These are phyloP conservation scores for Polytolypa hystricis DNA, from an alignment of 2,329 filamentous ascomycete species.

Conservation along the genomic window DNA sequence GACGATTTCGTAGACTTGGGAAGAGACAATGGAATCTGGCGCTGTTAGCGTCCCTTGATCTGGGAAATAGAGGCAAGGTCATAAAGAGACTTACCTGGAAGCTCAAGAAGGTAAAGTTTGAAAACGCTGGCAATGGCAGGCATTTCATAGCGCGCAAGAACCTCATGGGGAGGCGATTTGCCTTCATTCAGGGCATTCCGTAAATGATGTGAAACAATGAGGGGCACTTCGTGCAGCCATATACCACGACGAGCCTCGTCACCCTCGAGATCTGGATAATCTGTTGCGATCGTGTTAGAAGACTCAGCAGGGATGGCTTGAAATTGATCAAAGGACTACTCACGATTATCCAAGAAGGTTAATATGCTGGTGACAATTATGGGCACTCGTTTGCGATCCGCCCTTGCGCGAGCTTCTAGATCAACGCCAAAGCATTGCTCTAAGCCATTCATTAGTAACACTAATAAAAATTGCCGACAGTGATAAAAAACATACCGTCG, in stretches of 20 bases:
- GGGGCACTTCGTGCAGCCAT: slow-evolving; percentile 86
- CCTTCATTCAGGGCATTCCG: slow-evolving; percentile 77
- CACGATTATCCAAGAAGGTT: slow-evolving; percentile 82
- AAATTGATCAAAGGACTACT: slow-evolving; percentile 15
- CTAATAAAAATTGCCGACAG: background rate
- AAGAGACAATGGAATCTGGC: slow-evolving; percentile 93
- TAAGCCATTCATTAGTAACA: slow-evolving; percentile 17
- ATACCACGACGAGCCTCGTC: slow-evolving; percentile 86
- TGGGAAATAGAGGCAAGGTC: slow-evolving; percentile 3
- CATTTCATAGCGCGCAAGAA: slow-evolving; percentile 81
- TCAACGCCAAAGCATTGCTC: slow-evolving; percentile 98
- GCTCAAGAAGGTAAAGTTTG: slow-evolving; percentile 87
- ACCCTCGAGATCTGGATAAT: slow-evolving; percentile 94
- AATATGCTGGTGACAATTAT: slow-evolving; percentile 84
- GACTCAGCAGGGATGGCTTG: background rate
- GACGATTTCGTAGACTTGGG: slow-evolving; percentile 96
- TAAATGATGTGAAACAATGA: slow-evolving; percentile 73
- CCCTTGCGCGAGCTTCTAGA: slow-evolving; percentile 84
- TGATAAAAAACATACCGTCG: slow-evolving; percentile 45
- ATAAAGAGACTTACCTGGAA: slow-evolving; percentile 58
- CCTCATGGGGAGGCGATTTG: slow-evolving; percentile 62
- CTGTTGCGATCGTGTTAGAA: slow-evolving; percentile 18
- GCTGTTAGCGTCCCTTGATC: slow-evolving; percentile 6
- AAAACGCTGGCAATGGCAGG: slow-evolving; percentile 85
- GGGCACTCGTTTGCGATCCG: slow-evolving; percentile 90